Evolutionary conservation across 495 filamentous ascomycete genomes (phyloP), one percentile per base, ranked within the genome.

Genomic region (Filosporella fistucella): DNA sequence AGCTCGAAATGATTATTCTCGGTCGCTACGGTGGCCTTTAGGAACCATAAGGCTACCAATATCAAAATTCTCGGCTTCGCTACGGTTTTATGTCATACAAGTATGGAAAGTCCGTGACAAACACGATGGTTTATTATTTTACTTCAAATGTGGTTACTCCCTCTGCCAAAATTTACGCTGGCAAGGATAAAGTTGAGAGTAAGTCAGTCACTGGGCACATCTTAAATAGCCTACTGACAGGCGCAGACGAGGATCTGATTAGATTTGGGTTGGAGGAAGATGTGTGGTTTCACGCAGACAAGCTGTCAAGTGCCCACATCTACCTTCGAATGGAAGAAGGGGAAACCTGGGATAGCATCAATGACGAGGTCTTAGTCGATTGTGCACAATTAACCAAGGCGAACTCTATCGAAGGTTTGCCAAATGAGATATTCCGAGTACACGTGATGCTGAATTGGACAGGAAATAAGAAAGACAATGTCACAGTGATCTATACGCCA

Each of bases 121-220:
- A 43, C 14, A 1, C 22, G 32, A 98, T 98, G 93, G 93, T 98
- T 32, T 95, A 85, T 68, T 96, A 96, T 63, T 96, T 95, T 68
- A 93, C 82, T 2, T 96, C 91, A 7, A 91, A 81, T 39, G 78
- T 80, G 29, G 81, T 85, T 21, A 71, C 84, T 16, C 83, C 94
- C 1, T 55, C 81, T 4, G 93, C 90, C 20, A 89, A 82, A 56
- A 81, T 97, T 54, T 98, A 97, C 62, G 88, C 96, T 24, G 93
- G 93, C 61, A 98, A 97, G 70, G 93, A 98, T 73, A 98, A 98
- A 69, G 88, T 95, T 48, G 93, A 98, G 70, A 98, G 93, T 96
- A 76, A 58, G 84, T 60, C 17, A 8, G 16, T 10, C 13, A 24
- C 17, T 34, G 21, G 16, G 25, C 9, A 5, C 12, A 10, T 14